These are phyloP conservation scores for Saposhnikovia divaricata DNA, from an alignment of 129 eudicot species.

Conservation along the genomic window DNA sequence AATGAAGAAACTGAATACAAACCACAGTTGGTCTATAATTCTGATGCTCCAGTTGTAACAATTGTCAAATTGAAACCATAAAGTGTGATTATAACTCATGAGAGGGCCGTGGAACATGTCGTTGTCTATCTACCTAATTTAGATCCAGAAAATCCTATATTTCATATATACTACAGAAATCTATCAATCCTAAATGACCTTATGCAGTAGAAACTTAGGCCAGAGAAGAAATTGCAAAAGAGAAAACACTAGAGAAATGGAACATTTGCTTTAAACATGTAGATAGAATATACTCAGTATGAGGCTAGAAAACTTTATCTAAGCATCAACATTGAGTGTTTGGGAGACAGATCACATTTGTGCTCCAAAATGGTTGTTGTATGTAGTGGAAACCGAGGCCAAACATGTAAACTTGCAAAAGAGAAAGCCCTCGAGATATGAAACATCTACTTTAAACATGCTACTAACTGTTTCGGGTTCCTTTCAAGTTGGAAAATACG, in stretches of 20 bases:
- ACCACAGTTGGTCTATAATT: too few relatives aligned
- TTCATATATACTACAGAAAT: too few relatives aligned
- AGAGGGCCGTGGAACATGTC: too few relatives aligned
- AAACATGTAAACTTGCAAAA: neutral
- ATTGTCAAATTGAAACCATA: too few relatives aligned
- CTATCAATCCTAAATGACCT: too few relatives aligned
- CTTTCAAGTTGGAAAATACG: neutral
- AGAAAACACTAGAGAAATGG: neutral
- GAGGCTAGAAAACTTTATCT: neutral
- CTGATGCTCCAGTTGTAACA: too few relatives aligned
- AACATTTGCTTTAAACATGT: neutral
- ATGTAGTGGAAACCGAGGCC: neutral
- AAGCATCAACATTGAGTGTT: neutral
- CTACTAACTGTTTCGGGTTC: neutral
- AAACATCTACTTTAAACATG: neutral
- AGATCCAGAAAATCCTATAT: too few relatives aligned
- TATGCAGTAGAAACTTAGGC: neutral
- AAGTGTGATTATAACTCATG: too few relatives aligned
- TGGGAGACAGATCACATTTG: neutral
- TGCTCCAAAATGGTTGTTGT: neutral
- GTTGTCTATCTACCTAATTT: too few relatives aligned
- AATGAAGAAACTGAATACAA: too few relatives aligned
- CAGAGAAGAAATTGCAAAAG: neutral
- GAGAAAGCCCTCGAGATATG: neutral
- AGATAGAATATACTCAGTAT: neutral